Percentiles rank a stretch among this genome's conserved stretches.
Conservation (phyloP, 202 grass and related monocot genomes). For the Panicum hallii region DNA sequence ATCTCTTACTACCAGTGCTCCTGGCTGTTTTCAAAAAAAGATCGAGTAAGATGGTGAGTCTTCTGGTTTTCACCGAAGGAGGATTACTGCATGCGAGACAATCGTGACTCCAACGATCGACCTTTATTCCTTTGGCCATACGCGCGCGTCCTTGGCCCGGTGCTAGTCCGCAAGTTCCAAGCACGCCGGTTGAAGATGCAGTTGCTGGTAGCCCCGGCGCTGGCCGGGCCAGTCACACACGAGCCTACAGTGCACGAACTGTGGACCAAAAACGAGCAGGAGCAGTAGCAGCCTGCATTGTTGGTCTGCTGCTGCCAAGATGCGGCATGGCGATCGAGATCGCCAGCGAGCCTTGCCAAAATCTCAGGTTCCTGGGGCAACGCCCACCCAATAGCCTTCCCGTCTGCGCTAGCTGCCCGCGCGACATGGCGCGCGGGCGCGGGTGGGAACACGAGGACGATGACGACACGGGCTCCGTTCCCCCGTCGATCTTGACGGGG, state of each 20-base stretch:
- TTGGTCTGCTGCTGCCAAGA: neutral
- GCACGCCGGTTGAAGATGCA: conserved; percentile 1
- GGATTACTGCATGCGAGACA: neutral
- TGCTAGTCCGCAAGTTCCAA: neutral
- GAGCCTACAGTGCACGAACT: neutral
- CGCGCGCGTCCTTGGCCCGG: neutral
- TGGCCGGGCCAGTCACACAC: neutral
- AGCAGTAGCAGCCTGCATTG: neutral
- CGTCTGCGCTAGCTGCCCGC: neutral
- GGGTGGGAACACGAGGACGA: neutral
- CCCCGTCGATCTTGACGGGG: neutral
- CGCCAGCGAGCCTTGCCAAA: conserved; percentile 19
- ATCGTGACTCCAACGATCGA: neutral
- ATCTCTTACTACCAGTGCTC: too few relatives aligned
- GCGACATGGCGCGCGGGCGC: neutral
- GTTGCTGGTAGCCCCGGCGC: neutral
- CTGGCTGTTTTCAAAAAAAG: too few relatives aligned
- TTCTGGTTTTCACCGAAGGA: neutral
- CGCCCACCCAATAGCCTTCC: conserved; percentile 10
- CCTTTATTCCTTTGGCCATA: neutral
- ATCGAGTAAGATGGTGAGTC: neutral
- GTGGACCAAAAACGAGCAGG: conserved; percentile 28
- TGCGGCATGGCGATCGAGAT: conserved; percentile 13
- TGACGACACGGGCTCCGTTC: neutral
- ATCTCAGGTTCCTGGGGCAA: neutral